Conservation (phyloP, 2,329 filamentous ascomycete genomes). For the Venturia effusa region DNA sequence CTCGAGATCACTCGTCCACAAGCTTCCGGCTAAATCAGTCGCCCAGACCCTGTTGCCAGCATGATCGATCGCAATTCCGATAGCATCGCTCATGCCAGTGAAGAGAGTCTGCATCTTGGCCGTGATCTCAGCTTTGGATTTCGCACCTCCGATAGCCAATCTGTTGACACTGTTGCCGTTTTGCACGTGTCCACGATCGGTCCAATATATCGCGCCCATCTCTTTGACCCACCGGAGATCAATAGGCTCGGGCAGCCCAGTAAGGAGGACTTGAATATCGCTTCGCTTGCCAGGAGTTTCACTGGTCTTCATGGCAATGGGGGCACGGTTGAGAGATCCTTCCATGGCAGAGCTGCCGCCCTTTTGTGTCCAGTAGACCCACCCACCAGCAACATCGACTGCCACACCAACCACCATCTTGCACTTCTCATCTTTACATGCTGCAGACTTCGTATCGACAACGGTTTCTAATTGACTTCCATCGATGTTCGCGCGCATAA, state of each 20-base stretch:
- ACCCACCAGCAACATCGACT: slow-evolving; percentile 7
- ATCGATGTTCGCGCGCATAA: slow-evolving; percentile 12
- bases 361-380: slow-evolving; percentile 13
- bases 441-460: background rate
- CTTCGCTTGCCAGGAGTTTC: background rate
- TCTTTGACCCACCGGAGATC: slow-evolving; percentile 7
- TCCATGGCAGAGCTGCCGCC: background rate
- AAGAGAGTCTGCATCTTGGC: slow-evolving; percentile 4
- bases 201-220: slow-evolving; percentile 9
- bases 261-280: slow-evolving; percentile 6
- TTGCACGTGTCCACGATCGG: slow-evolving; percentile 5
- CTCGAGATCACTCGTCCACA: slow-evolving; percentile 4
- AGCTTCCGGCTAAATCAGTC: background rate
- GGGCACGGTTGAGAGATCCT: slow-evolving; percentile 7
- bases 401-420: slow-evolving; percentile 10
- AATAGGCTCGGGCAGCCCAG: slow-evolving; percentile 9
- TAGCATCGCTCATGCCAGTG: slow-evolving; percentile 3
- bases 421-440: background rate
- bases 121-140: background rate
- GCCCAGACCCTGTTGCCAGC: slow-evolving; percentile 3
- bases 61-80: slow-evolving; percentile 7
- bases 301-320: background rate
- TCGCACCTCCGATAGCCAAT: background rate
- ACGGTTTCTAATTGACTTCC: slow-evolving; percentile 7
- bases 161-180: slow-evolving; percentile 9